phyloP scores from a whole-genome alignment of 2,329 filamentous ascomycete genomes.

The Ophiostoma sp. region DNA sequence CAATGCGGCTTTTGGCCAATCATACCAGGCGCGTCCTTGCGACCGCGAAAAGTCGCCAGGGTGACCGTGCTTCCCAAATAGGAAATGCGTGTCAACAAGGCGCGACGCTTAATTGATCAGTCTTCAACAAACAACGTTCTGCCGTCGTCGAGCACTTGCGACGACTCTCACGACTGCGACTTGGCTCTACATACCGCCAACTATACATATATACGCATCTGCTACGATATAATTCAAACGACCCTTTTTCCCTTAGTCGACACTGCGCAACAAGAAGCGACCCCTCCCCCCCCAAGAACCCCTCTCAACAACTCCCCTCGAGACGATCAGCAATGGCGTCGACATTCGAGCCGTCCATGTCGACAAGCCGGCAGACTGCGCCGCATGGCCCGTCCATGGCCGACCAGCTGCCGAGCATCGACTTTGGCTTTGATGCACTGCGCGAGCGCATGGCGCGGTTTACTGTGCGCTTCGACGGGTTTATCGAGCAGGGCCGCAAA shows the following conservation, averaged over 20 bases:
- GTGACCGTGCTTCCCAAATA: slow-evolving; percentile 15
- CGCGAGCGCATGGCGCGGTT: slow-evolving; percentile 94
- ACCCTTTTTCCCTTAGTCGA: not conserved
- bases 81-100: slow-evolving; percentile 16
- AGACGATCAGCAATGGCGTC: not conserved
- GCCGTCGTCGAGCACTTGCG: not conserved
- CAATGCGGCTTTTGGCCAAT: not conserved
- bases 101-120: not conserved
- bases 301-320: not conserved
- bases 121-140: not conserved
- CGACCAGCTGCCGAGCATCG: slow-evolving; percentile 77
- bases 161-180: not conserved
- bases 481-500: slow-evolving; percentile 87
- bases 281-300: not conserved
- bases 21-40: not conserved
- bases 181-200: not conserved
- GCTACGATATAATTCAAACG: not conserved
- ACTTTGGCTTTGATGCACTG: slow-evolving; percentile 94
- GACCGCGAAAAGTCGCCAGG: slow-evolving; percentile 11
- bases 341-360: slow-evolving; percentile 50
- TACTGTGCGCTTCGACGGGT: slow-evolving; percentile 82
- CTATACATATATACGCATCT: not conserved
- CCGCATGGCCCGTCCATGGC: slow-evolving; percentile 58
- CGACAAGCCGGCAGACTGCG: slow-evolving; percentile 57
- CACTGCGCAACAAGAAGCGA: not conserved